Evolutionary conservation across 2,329 filamentous ascomycete species (phyloP), one percentile per base, ranked within the genome.

Genomic region (Parafenestella ontariensis): DNA sequence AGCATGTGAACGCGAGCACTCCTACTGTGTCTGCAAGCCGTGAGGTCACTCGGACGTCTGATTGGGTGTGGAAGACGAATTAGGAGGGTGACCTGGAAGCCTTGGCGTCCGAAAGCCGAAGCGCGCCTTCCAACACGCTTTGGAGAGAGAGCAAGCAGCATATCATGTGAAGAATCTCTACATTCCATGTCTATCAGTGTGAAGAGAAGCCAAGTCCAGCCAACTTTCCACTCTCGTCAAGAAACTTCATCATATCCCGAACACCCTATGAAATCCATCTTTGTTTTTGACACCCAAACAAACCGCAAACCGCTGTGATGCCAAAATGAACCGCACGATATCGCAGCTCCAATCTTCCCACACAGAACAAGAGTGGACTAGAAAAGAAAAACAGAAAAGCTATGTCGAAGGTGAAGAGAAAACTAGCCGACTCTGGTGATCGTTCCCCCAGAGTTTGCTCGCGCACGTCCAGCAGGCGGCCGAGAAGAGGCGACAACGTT

Each of bases 381-480:
- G 21, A 37, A 31, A 42, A 48, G 18, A 23, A 54, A 26, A 37
- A 53, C 23, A 46, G 50, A 29, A 44, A n/a, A 33, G 20, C 39
- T 18, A 46, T 28, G 36, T 20, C 36, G 41, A 36, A 24, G 20
- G 20, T 42, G 43, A 57, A 23, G 49, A 44, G 44, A 47, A 21
- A 40, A 29, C 24, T 20, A 43, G 15, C 24, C 63, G 43, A 72
- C 66, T 46, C 66, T 64, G n/a, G 71, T 68, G 36, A 66, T 63
- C 20, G 64, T 64, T 23, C 64, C 61, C 36, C 71, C 69, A 62
- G 72, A 72, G 44, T 68, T 71, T 33, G 67, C 61, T 43, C 72
- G 67, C 45, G 66, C 65, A 52, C 66, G 62, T 47, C 68, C 69
- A 50, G 53, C 56, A 36, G 68, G 56, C 46, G 63, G 56, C 29